Conservation (phyloP, 148 eudicot genomes). For the Mesembryanthemum crystallinum region DNA sequence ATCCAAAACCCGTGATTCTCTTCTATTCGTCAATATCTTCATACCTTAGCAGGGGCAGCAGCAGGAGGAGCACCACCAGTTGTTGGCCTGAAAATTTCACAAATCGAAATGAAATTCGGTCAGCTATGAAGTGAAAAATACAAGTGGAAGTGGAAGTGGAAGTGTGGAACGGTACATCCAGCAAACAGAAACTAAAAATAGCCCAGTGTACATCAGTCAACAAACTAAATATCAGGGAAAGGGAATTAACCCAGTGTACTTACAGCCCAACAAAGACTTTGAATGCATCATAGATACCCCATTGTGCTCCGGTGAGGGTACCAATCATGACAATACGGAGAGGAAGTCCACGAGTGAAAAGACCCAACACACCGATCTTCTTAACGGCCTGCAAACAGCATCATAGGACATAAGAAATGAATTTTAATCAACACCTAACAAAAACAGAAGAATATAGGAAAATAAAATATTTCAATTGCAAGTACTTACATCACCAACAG, state of each 20-base stretch:
- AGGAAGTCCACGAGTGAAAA: conserved; percentile 90
- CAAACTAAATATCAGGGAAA: background rate
- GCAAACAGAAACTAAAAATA: background rate
- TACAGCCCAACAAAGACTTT: conserved; percentile 95
- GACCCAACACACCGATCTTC: conserved; percentile 76
- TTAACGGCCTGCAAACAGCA: conserved; percentile 63
- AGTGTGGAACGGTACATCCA: background rate
- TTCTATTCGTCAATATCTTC: conserved; percentile 30
- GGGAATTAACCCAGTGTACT: conserved; percentile 31
- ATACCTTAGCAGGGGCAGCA: conserved; percentile 40
- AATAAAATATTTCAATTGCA: background rate
- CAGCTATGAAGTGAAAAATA: background rate
- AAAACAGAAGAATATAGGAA: background rate
- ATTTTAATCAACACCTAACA: background rate
- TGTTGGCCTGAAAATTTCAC: conserved; percentile 59
- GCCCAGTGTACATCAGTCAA: background rate
- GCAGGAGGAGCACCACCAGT: conserved; percentile 73
- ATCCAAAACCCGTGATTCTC: conserved; percentile 11
- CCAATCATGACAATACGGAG: conserved; percentile 93
- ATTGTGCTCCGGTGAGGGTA: conserved; percentile 96
- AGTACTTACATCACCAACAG: conserved; percentile 83
- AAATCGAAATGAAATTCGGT: background rate
- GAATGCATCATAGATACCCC: conserved; percentile 96
- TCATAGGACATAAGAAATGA: background rate
- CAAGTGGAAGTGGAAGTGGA: no score